Percentiles rank a stretch among this genome's conserved stretches.
These are phyloP conservation scores for Eremochloa ophiuroides DNA, from an alignment of 176 grass and related monocot species.

Conservation along the genomic window DNA sequence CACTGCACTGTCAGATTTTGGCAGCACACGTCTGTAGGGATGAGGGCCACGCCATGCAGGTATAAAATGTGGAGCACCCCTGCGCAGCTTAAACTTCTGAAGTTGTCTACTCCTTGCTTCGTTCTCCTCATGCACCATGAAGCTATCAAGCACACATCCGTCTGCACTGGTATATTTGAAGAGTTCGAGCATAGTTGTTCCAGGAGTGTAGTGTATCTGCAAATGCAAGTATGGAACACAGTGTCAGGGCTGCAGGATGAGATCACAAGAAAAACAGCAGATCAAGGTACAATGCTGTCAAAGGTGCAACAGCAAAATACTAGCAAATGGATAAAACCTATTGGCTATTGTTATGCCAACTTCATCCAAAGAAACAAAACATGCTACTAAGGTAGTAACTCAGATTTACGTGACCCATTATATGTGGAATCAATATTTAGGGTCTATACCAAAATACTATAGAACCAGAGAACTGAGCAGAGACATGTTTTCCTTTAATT, in stretches of 20 bases:
- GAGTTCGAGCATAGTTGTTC: constrained; percentile 67
- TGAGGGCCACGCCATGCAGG: constrained; percentile 21
- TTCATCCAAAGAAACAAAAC: neutral
- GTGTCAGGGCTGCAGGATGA: neutral
- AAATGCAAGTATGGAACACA: constrained; percentile 5
- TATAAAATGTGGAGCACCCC: constrained; percentile 47
- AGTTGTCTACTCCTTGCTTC: constrained; percentile 42
- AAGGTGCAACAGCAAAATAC: neutral
- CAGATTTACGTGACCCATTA: neutral
- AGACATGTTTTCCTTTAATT: neutral
- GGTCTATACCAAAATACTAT: neutral
- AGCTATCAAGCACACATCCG: constrained; percentile 56
- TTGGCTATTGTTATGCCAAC: neutral
- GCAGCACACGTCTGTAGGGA: neutral
- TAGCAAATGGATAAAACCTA: neutral
- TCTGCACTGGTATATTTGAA: constrained; percentile 43
- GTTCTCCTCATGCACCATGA: constrained; percentile 53
- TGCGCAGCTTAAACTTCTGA: constrained; percentile 32
- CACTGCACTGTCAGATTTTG: constrained; percentile 11
- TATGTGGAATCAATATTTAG: neutral
- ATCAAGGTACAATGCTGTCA: neutral
- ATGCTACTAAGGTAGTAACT: neutral
- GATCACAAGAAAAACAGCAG: constrained; percentile 26
- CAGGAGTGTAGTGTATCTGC: constrained; percentile 60
- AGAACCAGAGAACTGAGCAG: neutral